Evolutionary conservation across 805 yeast genomes (phyloP).

Genomic region (Saturnispora halmiae): DNA sequence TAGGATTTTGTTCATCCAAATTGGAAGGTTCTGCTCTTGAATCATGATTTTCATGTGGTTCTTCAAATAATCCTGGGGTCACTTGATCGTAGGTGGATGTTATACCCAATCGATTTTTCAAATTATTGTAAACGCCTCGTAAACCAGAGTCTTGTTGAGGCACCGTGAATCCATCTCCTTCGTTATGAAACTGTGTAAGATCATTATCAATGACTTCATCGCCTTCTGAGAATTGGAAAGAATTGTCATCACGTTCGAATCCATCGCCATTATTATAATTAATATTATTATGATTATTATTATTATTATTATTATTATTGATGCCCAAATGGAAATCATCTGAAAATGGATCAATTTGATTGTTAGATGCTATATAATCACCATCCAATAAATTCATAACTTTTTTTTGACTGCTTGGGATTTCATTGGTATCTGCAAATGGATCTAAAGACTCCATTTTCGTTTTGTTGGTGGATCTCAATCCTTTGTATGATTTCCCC

Average conservation of each 20-base stretch:
- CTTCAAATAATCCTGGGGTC: conserved; percentile 5
- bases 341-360: conserved; percentile 6
- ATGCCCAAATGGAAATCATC: conserved; percentile 1
- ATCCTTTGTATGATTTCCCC: not conserved
- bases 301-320: conserved; percentile 5
- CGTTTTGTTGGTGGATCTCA: not conserved
- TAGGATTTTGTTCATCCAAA: conserved; percentile 19
- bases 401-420: not conserved
- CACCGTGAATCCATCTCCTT: conserved; percentile 8
- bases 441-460: conserved; percentile 12
- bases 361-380: not conserved
- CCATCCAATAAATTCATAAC: conserved; percentile 1
- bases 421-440: conserved; percentile 11
- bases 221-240: conserved; percentile 12
- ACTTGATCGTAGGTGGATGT: conserved; percentile 20
- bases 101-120: conserved; percentile 22
- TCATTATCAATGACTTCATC: conserved; percentile 12
- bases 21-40: conserved; percentile 14
- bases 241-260: conserved; percentile 1
- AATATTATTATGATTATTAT: not conserved
- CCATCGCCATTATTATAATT: conserved; percentile 2
- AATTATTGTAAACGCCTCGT: conserved; percentile 24
- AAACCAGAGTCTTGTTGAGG: conserved; percentile 18
- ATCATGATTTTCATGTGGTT: conserved; percentile 20
- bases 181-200: not conserved